Conservation (phyloP, 2,329 filamentous ascomycete genomes). For the Epicoccum sorghinum region DNA sequence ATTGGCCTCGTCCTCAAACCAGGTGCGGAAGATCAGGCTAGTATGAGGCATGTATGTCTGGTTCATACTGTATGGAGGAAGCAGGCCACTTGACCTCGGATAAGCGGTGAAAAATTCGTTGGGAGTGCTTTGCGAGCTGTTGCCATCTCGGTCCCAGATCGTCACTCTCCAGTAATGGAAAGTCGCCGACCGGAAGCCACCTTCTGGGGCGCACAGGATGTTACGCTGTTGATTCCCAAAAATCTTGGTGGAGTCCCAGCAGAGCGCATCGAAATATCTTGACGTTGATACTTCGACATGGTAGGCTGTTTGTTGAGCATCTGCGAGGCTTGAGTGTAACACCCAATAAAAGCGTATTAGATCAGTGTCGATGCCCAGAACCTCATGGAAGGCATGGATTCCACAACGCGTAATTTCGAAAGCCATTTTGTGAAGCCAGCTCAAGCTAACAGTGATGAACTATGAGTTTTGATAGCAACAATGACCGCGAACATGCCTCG, state of each 20-base stretch:
- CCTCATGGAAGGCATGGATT: conserved; percentile 50
- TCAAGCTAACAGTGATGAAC: not conserved
- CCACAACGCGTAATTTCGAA: conserved; percentile 43
- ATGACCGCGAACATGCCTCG: not conserved
- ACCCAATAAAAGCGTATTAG: conserved; percentile 48
- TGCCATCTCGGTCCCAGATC: conserved; percentile 46
- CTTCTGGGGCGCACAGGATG: conserved; percentile 34
- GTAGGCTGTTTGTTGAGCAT: conserved; percentile 42
- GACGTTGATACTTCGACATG: conserved; percentile 26
- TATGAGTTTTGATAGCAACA: not conserved
- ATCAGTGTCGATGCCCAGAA: conserved; percentile 49
- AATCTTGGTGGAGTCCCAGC: conserved; percentile 32
- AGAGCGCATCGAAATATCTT: conserved; percentile 8
- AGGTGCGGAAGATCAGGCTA: conserved; percentile 51
- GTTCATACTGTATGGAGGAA: conserved; percentile 53
- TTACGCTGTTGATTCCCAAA: conserved; percentile 33
- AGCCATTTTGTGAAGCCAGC: conserved; percentile 8
- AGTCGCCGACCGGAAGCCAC: conserved; percentile 46
- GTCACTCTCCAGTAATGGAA: conserved; percentile 48
- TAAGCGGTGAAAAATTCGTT: conserved; percentile 52
- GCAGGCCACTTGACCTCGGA: conserved; percentile 39
- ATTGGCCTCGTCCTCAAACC: conserved; percentile 51
- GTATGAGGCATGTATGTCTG: conserved; percentile 53
- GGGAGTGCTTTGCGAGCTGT: conserved; percentile 26
- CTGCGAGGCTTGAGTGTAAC: conserved; percentile 36